Evolutionary conservation across 371 early-diverging fungal genomes (phyloP), one percentile per base, ranked within the genome.

Genomic region (Mortierella sp.): DNA sequence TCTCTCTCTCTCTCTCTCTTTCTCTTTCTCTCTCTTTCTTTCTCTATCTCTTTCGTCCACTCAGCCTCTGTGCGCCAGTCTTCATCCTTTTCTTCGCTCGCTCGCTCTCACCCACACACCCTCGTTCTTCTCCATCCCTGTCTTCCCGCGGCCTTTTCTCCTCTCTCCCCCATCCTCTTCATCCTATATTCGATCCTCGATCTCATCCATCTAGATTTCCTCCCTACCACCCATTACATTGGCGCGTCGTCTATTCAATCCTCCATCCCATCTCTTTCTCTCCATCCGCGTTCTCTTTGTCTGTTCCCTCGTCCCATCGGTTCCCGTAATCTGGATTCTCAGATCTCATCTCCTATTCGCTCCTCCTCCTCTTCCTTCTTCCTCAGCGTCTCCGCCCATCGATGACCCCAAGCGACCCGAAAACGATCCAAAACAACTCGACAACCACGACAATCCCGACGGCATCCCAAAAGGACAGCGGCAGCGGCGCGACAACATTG

Each of bases 1-100:
- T 29, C 57, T 7, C 30, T 57, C 23, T 44, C 60, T 19, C 19
- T 48, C 6, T 60, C 45, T n/a, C 60, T n/a, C 18, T 60, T 28
- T 25, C 30, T 18, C 23, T 23, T 48, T 21, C 45, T 60, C 28
- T 14, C 48, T 47, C 48, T 18, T n/a, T 29, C 30, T 61, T 48
- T 21, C 26, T 48, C 46, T 26, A 0, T 46, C 7, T 45, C 23
- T 45, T 18, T 30, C 9, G 26, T 18, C 57, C 18, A 11, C 18
- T 28, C 18, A 18, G 21, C 45, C 7, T 25, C 23, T 59, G 16
- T 21, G 45, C 59, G 21, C 16, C 59, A 29, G 21, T 44, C 59
- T 45, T 59, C 44, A 59, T 59, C 59, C 44, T 21, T 43, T 45
- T 45, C 59, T 45, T 30, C 57, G 43, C 43, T 30, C 57, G 37